phyloP scores from a whole-genome alignment of 2,329 filamentous ascomycete genomes.

The Alternaria sp. region DNA sequence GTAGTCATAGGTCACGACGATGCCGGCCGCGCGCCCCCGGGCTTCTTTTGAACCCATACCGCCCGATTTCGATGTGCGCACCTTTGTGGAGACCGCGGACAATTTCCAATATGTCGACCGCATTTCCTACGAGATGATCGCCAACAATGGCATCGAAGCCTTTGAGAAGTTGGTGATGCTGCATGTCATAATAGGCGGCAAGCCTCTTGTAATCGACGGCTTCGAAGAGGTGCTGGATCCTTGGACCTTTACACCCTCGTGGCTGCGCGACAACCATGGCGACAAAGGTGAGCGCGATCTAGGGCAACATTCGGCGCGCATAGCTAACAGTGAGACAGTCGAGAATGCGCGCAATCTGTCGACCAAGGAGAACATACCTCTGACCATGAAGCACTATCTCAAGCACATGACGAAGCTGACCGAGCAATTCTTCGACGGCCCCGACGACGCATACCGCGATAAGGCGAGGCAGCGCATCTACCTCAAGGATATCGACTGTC shows the following conservation, averaged over 20 bases:
- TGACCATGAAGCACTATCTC: slow-evolving; percentile 90
- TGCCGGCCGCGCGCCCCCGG: slow-evolving; percentile 80
- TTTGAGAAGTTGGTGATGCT: slow-evolving; percentile 86
- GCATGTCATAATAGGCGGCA: slow-evolving; percentile 83
- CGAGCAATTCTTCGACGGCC: slow-evolving; percentile 74
- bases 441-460: slow-evolving; percentile 75
- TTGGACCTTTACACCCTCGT: slow-evolving; percentile 78
- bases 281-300: slow-evolving; percentile 70
- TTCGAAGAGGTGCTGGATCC: slow-evolving; percentile 79
- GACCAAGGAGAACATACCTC: slow-evolving; percentile 73
- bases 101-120: slow-evolving; percentile 89
- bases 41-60: slow-evolving; percentile 92
- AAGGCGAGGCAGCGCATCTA: slow-evolving; percentile 86
- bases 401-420: slow-evolving; percentile 84
- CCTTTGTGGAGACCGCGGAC: slow-evolving; percentile 75
- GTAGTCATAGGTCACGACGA: slow-evolving; percentile 47
- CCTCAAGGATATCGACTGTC: slow-evolving; percentile 96
- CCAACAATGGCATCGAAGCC: slow-evolving; percentile 73
- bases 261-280: slow-evolving; percentile 79
- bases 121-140: slow-evolving; percentile 79
- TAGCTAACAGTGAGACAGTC: slow-evolving; percentile 57
- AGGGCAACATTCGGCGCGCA: slow-evolving; percentile 22
- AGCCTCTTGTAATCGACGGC: slow-evolving; percentile 88
- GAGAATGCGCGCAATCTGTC: slow-evolving; percentile 85
- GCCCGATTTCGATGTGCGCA: slow-evolving; percentile 78